A percentile compares a stretch with the other conserved stretches of the same genome.
phyloP scores from a whole-genome alignment of 805 yeast species.

The Candida anglica region DNA sequence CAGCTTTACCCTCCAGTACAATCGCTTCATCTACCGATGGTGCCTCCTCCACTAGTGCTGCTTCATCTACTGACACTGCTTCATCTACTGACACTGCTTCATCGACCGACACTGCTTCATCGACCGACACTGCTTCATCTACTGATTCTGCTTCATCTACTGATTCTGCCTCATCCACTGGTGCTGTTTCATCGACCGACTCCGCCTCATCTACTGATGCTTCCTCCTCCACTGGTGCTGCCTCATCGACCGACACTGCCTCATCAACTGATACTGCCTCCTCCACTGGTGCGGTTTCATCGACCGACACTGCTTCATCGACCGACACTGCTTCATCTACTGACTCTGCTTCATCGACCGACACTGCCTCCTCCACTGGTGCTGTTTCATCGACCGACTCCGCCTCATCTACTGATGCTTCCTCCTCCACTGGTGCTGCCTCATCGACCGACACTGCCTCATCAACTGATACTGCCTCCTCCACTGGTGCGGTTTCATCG shows the following conservation, averaged over 20 bases:
- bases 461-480: not conserved
- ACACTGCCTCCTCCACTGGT: not conserved
- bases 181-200: not conserved
- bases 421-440: not conserved
- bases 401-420: not conserved
- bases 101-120: slow-evolving; percentile 1
- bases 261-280: not conserved
- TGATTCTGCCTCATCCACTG: slow-evolving; percentile 1
- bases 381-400: not conserved
- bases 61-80: slow-evolving; percentile 5
- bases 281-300: slow-evolving; percentile 1
- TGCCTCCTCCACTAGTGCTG: slow-evolving; percentile 1
- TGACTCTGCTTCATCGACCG: not conserved
- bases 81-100: slow-evolving; percentile 2
- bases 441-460: not conserved
- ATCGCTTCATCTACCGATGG: slow-evolving; percentile 2
- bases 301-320: not conserved
- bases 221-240: not conserved
- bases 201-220: not conserved
- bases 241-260: not conserved
- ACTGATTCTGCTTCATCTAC: not conserved
- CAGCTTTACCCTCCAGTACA: slow-evolving; percentile 3
- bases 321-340: not conserved
- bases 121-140: slow-evolving; percentile 8
- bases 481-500: slow-evolving; percentile 2